Conservation (phyloP, 2,329 filamentous ascomycete genomes). For the Trichophyton rubrum region DNA sequence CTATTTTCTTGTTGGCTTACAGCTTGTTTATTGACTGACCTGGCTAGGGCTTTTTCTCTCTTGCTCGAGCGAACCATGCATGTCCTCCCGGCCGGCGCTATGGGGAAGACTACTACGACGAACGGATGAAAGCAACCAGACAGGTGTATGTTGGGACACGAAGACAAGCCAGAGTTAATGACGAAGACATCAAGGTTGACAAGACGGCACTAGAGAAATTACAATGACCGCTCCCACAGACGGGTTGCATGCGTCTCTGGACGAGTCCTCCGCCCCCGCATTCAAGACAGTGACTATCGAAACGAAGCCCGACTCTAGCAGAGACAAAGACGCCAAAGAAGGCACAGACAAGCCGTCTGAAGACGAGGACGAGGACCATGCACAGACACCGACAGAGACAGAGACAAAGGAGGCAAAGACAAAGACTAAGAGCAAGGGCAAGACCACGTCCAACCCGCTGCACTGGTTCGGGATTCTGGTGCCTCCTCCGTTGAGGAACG, state of each 20-base stretch:
- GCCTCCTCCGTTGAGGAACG: slow-evolving; percentile 31
- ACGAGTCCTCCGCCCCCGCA: neutral
- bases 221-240: neutral
- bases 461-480: slow-evolving; percentile 40
- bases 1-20: neutral
- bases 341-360: neutral
- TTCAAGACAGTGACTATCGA: neutral
- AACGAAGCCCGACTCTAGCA: neutral
- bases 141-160: slow-evolving; percentile 22
- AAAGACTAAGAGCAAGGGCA: slow-evolving; percentile 7
- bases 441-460: slow-evolving; percentile 28
- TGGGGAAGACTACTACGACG: slow-evolving; percentile 40
- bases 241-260: neutral
- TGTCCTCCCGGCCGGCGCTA: slow-evolving; percentile 34
- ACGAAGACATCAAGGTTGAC: neutral
- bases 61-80: slow-evolving; percentile 38
- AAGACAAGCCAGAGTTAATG: neutral
- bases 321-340: neutral
- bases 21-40: slow-evolving; percentile 5
- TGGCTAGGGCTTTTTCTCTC: slow-evolving; percentile 35
- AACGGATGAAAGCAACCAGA: slow-evolving; percentile 37
- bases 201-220: neutral
- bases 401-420: slow-evolving; percentile 8
- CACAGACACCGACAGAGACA: neutral
- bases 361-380: neutral